phyloP scores from a whole-genome alignment of 257 asterid genomes.

The Buddleja alternifolia region DNA sequence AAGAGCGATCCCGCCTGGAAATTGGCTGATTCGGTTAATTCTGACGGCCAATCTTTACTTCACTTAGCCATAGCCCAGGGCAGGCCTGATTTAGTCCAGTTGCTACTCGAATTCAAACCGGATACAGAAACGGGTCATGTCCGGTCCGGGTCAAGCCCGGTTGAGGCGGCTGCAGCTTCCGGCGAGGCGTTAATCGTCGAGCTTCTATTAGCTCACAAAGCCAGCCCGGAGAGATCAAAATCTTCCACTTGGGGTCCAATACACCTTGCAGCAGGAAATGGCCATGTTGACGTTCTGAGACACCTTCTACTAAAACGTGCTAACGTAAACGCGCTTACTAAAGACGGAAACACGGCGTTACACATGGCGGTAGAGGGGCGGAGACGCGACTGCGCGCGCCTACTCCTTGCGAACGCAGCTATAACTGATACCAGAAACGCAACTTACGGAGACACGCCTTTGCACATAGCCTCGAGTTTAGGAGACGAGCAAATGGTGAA shows the following conservation, averaged over 20 bases:
- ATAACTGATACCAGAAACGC: constrained; percentile 36
- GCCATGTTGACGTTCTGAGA: constrained; percentile 61
- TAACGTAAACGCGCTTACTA: constrained; percentile 50
- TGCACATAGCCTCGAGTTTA: constrained; percentile 55
- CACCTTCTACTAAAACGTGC: constrained; percentile 71
- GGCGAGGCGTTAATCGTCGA: constrained; percentile 73
- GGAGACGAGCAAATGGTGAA: constrained; percentile 75
- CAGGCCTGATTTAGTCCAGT: constrained; percentile 78
- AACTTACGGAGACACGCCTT: constrained; percentile 58
- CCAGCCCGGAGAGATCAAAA: constrained; percentile 55
- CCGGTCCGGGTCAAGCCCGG: constrained; percentile 61
- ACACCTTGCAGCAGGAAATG: constrained; percentile 62
- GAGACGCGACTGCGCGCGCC: constrained; percentile 57
- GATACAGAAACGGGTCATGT: constrained; percentile 50
- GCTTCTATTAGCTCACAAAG: constrained; percentile 61
- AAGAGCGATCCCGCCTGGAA: constrained; percentile 60
- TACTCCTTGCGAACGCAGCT: constrained; percentile 55
- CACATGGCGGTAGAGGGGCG: constrained; percentile 76
- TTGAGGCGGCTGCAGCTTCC: constrained; percentile 70
- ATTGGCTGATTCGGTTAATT: constrained; percentile 55
- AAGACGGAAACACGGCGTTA: constrained; percentile 63
- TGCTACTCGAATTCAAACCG: constrained; percentile 64
- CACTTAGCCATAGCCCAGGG: constrained; percentile 62
- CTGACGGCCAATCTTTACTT: constrained; percentile 63
- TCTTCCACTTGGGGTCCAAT: constrained; percentile 65